Percentiles rank a stretch among this genome's conserved stretches.
Evolutionary conservation across 257 asterid species (phyloP).

Genomic region (Ophiorrhiza pumila): DNA sequence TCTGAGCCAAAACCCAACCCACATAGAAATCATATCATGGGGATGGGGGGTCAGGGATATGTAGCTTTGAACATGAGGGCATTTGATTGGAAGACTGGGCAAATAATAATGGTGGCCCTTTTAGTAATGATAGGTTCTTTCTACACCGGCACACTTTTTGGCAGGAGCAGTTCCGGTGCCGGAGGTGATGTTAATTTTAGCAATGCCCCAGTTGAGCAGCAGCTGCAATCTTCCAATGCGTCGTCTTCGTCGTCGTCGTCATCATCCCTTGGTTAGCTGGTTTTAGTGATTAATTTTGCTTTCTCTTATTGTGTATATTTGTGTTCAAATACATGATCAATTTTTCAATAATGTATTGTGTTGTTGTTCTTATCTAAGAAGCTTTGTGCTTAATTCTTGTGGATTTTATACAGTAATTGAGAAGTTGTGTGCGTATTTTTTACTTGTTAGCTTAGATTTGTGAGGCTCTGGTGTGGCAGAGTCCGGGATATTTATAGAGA

Average conservation of each 20-base stretch:
- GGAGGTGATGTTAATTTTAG: conserved; percentile 31
- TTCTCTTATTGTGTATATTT: not conserved
- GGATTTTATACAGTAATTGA: not conserved
- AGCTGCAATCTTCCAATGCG: conserved; percentile 27
- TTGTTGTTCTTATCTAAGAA: not conserved
- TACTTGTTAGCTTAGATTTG: not conserved
- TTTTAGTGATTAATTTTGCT: not conserved
- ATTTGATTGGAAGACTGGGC: conserved; percentile 75
- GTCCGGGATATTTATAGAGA: not conserved
- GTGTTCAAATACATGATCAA: not conserved
- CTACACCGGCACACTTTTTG: conserved; percentile 75
- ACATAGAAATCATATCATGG: no score
- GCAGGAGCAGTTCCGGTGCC: conserved; percentile 23
- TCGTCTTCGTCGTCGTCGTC: not conserved
- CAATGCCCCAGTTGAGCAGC: conserved; percentile 30
- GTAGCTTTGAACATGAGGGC: conserved; percentile 41
- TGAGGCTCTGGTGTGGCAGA: not conserved
- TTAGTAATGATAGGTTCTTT: conserved; percentile 75
- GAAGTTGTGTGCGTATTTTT: no score
- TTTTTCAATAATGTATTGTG: not conserved
- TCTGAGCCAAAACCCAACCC: not conserved
- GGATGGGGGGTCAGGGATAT: conserved; percentile 6
- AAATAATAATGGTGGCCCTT: conserved; percentile 50
- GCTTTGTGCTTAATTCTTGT: not conserved
- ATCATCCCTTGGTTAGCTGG: conserved; percentile 15